Percentiles rank a stretch among this genome's conserved stretches.
phyloP scores from a whole-genome alignment of 805 yeast genomes.

The Cyberlindnera euphorbiiphila region DNA sequence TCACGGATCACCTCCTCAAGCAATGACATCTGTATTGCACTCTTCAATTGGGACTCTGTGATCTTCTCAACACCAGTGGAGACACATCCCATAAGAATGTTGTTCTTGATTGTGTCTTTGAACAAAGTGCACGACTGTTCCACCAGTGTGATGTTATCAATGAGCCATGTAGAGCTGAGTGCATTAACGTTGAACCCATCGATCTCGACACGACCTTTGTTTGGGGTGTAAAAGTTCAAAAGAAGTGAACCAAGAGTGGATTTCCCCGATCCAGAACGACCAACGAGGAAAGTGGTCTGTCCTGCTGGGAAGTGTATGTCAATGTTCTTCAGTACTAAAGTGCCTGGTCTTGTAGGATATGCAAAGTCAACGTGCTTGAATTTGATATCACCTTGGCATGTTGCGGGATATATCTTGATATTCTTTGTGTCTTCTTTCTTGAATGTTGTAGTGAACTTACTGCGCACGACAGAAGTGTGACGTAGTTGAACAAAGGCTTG shows the following conservation, averaged over 20 bases:
- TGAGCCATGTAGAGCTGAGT: constrained; percentile 49
- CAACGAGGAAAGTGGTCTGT: constrained; percentile 62
- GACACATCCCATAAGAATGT: constrained; percentile 51
- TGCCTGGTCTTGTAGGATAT: constrained; percentile 55
- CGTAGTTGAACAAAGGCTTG: constrained; percentile 34
- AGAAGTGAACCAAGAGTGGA: constrained; percentile 72
- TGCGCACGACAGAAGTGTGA: constrained; percentile 7
- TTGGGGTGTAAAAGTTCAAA: constrained; percentile 50
- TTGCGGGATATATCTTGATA: constrained; percentile 24
- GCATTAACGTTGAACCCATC: constrained; percentile 47
- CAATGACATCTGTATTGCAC: constrained; percentile 51
- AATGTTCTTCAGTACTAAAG: constrained; percentile 45
- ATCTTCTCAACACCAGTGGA: constrained; percentile 22
- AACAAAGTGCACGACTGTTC: constrained; percentile 71
- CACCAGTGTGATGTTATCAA: constrained; percentile 62
- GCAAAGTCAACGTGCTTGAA: constrained; percentile 56
- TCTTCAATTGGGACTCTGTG: constrained; percentile 29
- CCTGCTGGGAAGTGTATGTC: constrained; percentile 43
- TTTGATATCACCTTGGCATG: constrained; percentile 45
- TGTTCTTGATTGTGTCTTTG: constrained; percentile 56
- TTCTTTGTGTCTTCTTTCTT: constrained; percentile 14
- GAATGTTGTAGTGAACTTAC: constrained; percentile 10
- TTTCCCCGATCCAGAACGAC: constrained; percentile 91
- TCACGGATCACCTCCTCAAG: constrained; percentile 45
- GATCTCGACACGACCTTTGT: constrained; percentile 53